Base-by-base conservation (phyloP, 2,329 filamentous ascomycete genomes). In the Curvularia hawaiiensis region DNA sequence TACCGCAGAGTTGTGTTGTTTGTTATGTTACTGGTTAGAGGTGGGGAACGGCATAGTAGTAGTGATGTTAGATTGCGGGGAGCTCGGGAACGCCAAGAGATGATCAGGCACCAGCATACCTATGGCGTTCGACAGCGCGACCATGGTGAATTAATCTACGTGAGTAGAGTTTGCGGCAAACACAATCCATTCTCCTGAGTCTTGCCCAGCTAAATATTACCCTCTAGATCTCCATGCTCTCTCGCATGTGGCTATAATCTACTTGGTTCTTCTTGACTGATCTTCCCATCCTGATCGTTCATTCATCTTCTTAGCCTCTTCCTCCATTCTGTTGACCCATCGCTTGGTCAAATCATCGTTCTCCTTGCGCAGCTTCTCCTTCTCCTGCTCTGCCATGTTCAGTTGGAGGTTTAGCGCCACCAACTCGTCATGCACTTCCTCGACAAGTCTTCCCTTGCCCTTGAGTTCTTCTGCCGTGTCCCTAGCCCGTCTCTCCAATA, bases 341-440 rank as follows among this genome's bases (percentile, higher is more conserved):
- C 95, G 84, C 74, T 92, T 89, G 52, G 97, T 88, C 54, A 99
- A 82, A 65, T 97, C 90, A 71, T 91, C 88, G 72, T 98, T 98
- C 75, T 98, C 95, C 58, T 83, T 84, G 72, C 88, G 85, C 61
- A 96, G 80, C 75, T 87, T 88, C 72, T 89, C 87, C 28, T 85
- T 83, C 70, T 87, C 86, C 73, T 93, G 85, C 74, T 96, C 92
- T 3, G 89, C 88, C 81, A 97, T 86, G 66, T 95, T 92, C 43
- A 97, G 82, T 76, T 98, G 90, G 64, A 98, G 82, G 65, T 93
- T 93, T 46, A 97, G 79, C 1, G 91, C 89, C 50, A 96, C 88
- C 77, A 97, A 88, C 76, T 99, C 95, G 77, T 97, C 93, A 78
- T 98, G 94, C 52, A 97, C 88, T 69, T 94, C 85, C 80, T 92